Evolutionary conservation across 495 filamentous ascomycete species (phyloP), one percentile per base, ranked within the genome.

Genomic region (Aspergillus heteromorphus): DNA sequence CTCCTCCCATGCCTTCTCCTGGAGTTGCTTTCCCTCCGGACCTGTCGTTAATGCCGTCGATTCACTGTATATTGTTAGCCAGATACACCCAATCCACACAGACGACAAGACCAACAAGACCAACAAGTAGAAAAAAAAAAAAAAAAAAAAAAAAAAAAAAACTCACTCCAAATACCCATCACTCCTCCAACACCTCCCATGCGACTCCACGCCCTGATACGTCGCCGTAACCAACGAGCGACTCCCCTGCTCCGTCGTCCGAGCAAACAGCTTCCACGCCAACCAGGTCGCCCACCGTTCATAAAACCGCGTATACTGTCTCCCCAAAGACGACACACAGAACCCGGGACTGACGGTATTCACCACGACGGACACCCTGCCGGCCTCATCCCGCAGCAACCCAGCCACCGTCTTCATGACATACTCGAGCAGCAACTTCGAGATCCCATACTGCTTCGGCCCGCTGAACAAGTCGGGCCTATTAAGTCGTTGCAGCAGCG

Each of bases 151-250:
- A 8, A 21, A 14, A 11, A 29, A 19, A 30, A 11, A 40, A 16
- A 60, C 74, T 57, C 68, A 77, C 74, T 74, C 71, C 0, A 75
- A 54, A 58, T 74, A 73, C 11, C 67, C 70, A 65, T 75, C 72
- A 43, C 69, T 74, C 18, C 67, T 63, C 80, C 78, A 83, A 51
- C 75, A 75, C 57, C 58, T 70, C 0, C 79, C 80, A 52, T 79
- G 73, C 20, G 75, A 74, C 49, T 81, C 79, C 1, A 55, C 53
- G 0, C 77, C 79, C 47, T 78, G 65, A 19, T 69, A 61, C 2
- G 75, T 76, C 0, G 72, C 79, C 49, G 76, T 79, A n/a, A 81
- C 77, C 18, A 82, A 52, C 13, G 72, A 73, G 17, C 79, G 68
- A 45, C 72, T 72, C 1, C 80, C 80, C 40, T 76, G 68, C 54